A percentile compares a stretch with the other conserved stretches of the same genome.
These are phyloP conservation scores for Eimeria nieschulzi DNA, from an alignment of 169 alveolate genomes.

Conservation along the genomic window DNA sequence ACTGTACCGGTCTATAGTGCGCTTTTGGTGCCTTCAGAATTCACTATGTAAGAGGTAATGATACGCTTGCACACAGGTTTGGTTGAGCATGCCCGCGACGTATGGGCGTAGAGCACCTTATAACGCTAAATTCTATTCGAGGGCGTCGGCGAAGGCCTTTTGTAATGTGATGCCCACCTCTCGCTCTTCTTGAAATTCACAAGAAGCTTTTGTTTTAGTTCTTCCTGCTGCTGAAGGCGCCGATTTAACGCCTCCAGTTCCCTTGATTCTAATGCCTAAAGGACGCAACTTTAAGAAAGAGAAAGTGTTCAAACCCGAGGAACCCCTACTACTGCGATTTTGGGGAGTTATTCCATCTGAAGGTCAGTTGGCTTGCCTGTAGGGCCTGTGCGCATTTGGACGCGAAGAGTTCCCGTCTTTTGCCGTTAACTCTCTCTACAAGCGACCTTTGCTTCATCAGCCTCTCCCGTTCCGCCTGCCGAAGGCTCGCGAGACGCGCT, in stretches of 20 bases:
- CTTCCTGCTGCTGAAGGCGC: background rate
- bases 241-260: conserved; percentile 9
- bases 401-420: conserved; percentile 7
- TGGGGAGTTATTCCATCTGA: too few species aligned
- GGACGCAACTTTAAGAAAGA: background rate
- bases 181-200: background rate
- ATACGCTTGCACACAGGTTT: too few species aligned
- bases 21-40: too few species aligned
- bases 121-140: too few species aligned
- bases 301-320: too few species aligned
- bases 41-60: too few species aligned
- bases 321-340: too few species aligned
- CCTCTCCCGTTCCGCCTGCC: conserved; percentile 14
- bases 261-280: background rate
- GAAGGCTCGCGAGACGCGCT: conserved; percentile 17
- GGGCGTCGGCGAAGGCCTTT: too few species aligned
- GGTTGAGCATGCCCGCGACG: too few species aligned
- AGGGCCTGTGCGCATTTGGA: background rate
- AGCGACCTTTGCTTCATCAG: background rate
- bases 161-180: background rate
- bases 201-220: background rate
- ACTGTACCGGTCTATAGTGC: too few species aligned
- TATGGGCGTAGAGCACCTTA: too few species aligned
- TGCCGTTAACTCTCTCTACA: background rate
- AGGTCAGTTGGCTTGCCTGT: conserved; percentile 6